These are phyloP conservation scores for Fusarium falciforme DNA, from an alignment of 2,329 filamentous ascomycete genomes.

Conservation along the genomic window DNA sequence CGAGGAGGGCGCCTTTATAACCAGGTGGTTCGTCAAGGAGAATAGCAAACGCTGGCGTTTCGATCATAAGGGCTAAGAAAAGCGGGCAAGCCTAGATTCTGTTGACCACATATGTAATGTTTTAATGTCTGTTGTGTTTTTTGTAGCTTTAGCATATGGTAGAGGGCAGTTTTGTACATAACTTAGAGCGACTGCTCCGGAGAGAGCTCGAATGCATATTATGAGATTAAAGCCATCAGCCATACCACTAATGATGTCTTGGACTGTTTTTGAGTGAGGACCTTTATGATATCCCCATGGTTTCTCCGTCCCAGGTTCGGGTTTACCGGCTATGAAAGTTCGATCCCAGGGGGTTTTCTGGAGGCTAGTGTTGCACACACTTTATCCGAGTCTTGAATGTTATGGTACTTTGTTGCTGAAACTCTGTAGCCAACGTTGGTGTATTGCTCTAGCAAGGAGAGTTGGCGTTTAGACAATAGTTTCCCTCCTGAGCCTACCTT, in stretches of 20 bases:
- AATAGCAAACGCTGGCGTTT: conserved; percentile 50
- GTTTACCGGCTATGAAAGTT: not conserved
- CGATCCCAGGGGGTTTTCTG: not conserved
- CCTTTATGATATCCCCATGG: not conserved
- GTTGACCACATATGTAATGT: conserved; percentile 1
- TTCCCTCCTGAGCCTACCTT: not conserved
- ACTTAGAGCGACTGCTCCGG: not conserved
- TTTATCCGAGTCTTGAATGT: not conserved
- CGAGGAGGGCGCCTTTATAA: conserved; percentile 48
- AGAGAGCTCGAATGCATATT: not conserved
- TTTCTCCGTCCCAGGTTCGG: not conserved
- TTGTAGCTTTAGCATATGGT: not conserved
- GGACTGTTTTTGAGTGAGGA: not conserved
- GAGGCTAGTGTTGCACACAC: not conserved
- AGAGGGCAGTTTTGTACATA: not conserved
- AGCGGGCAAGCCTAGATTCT: not conserved
- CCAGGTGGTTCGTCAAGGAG: conserved; percentile 51
- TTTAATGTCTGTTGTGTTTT: not conserved
- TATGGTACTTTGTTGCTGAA: not conserved
- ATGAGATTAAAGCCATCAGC: not conserved
- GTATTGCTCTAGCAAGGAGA: not conserved
- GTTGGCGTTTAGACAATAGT: not conserved
- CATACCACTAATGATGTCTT: not conserved
- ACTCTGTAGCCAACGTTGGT: not conserved
- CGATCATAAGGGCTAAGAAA: conserved; percentile 26